phyloP scores from a whole-genome alignment of 768 basidiomycete genomes.

The Thelephora ganbajun region DNA sequence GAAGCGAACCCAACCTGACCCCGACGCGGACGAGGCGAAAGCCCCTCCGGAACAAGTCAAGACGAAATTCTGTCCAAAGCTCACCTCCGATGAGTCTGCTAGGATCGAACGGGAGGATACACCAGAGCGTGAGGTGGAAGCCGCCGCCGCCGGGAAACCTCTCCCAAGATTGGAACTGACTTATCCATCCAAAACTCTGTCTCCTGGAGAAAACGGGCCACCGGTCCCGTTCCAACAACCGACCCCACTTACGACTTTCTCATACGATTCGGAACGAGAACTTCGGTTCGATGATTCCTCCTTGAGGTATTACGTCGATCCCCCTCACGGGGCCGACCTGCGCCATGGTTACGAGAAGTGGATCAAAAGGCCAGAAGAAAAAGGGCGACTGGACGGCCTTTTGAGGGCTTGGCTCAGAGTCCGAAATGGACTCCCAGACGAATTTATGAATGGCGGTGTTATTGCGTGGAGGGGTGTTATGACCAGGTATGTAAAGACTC shows the following conservation, averaged over 20 bases:
- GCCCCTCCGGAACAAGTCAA: too few species aligned
- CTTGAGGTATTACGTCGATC: slow-evolving; percentile 55
- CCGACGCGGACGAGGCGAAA: too few species aligned
- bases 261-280: slow-evolving; percentile 40
- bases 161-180: too few species aligned
- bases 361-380: slow-evolving; percentile 49
- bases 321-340: slow-evolving; percentile 53
- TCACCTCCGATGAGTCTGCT: too few species aligned
- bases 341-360: slow-evolving; percentile 62
- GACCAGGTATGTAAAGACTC: slow-evolving; percentile 47
- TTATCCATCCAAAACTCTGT: too few species aligned
- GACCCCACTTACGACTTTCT: slow-evolving; percentile 54
- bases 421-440: slow-evolving; percentile 19
- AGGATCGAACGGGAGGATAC: too few species aligned
- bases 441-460: slow-evolving; percentile 31
- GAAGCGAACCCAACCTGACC: too few species aligned
- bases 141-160: too few species aligned
- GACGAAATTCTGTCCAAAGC: too few species aligned
- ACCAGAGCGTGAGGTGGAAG: too few species aligned
- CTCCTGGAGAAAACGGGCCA: not conserved
- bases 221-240: slow-evolving; percentile 54
- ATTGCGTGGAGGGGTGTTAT: slow-evolving; percentile 73
- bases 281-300: slow-evolving; percentile 58
- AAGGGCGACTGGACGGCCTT: slow-evolving; percentile 54
- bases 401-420: slow-evolving; percentile 41